A percentile compares a stretch with the other conserved stretches of the same genome.
phyloP scores from a whole-genome alignment of 2,329 filamentous ascomycete species.

The Diaporthe humulicola region DNA sequence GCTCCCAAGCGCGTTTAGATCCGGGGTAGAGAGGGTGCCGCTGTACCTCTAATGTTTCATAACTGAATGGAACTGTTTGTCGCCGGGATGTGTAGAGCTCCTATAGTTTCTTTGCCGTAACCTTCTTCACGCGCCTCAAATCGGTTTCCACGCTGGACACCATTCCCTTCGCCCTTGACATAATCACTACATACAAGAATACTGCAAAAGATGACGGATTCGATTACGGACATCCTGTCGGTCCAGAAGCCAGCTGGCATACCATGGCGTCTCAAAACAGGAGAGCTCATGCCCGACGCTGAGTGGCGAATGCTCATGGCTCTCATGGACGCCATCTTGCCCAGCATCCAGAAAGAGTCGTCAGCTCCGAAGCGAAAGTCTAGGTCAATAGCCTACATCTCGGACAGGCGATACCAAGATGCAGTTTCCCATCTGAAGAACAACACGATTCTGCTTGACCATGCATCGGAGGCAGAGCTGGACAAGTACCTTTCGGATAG shows the following conservation, averaged over 20 bases:
- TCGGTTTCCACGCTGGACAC: no score
- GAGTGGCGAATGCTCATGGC: slow-evolving; percentile 45
- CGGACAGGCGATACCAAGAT: slow-evolving; percentile 39
- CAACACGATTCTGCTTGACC: slow-evolving; percentile 31
- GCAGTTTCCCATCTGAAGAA: slow-evolving; percentile 26
- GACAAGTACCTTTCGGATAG: slow-evolving; percentile 44
- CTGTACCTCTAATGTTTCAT: slow-evolving; percentile 7
- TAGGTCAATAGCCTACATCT: slow-evolving; percentile 37
- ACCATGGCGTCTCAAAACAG: slow-evolving; percentile 42
- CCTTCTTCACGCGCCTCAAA: not conserved
- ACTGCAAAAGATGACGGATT: not conserved
- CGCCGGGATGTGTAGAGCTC: not conserved
- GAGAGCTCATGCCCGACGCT: slow-evolving; percentile 36
- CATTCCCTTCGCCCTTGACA: not conserved
- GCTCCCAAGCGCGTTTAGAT: not conserved
- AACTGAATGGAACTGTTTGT: not conserved
- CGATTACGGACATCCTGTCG: not conserved
- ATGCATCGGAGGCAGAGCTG: slow-evolving; percentile 37
- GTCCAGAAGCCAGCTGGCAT: slow-evolving; percentile 44
- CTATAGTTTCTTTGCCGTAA: not conserved
- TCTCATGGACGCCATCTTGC: slow-evolving; percentile 44
- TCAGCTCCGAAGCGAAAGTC: slow-evolving; percentile 30
- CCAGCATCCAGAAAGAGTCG: slow-evolving; percentile 41
- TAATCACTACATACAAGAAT: no score
- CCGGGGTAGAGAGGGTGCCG: not conserved